These are phyloP conservation scores for Suhomyces terraborum DNA, from an alignment of 1,139 yeast genomes.

Conservation along the genomic window DNA sequence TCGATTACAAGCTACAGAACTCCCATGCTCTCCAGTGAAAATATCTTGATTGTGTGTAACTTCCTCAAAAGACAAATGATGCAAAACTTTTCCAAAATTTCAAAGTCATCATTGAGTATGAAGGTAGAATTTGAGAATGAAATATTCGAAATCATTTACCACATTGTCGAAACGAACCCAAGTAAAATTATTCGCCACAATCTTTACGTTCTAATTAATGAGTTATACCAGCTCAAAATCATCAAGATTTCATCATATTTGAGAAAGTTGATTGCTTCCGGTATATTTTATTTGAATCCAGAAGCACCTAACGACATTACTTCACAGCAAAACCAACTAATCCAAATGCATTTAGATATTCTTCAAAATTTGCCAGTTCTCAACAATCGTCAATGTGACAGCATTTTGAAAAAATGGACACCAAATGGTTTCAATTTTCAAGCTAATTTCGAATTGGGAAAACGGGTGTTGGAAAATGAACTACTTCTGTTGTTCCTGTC, in stretches of 20 bases:
- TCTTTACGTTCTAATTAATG: slow-evolving; percentile 56
- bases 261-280: slow-evolving; percentile 79
- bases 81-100: slow-evolving; percentile 22
- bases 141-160: slow-evolving; percentile 34
- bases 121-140: slow-evolving; percentile 51
- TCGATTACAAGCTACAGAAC: slow-evolving; percentile 45
- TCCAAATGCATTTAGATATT: slow-evolving; percentile 44
- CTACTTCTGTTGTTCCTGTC: slow-evolving; percentile 20
- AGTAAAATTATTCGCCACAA: slow-evolving; percentile 29
- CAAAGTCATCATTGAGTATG: slow-evolving; percentile 22
- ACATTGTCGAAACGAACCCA: slow-evolving; percentile 24
- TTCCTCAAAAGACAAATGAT: slow-evolving; percentile 38
- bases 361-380: slow-evolving; percentile 56
- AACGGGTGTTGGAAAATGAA: slow-evolving; percentile 25
- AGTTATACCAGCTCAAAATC: slow-evolving; percentile 52
- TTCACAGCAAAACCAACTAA: slow-evolving; percentile 7
- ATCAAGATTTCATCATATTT: slow-evolving; percentile 68
- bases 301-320: slow-evolving; percentile 17
- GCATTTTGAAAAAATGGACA: slow-evolving; percentile 47
- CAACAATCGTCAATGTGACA: slow-evolving; percentile 53
- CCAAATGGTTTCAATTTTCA: slow-evolving; percentile 36
- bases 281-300: slow-evolving; percentile 60
- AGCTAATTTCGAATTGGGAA: slow-evolving; percentile 34
- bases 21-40: slow-evolving; percentile 31
- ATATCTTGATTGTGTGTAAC: slow-evolving; percentile 41